Percentiles rank a stretch among this genome's conserved stretches.
Conservation (phyloP, 106 monocot genomes). For the Hemerocallis citrina region DNA sequence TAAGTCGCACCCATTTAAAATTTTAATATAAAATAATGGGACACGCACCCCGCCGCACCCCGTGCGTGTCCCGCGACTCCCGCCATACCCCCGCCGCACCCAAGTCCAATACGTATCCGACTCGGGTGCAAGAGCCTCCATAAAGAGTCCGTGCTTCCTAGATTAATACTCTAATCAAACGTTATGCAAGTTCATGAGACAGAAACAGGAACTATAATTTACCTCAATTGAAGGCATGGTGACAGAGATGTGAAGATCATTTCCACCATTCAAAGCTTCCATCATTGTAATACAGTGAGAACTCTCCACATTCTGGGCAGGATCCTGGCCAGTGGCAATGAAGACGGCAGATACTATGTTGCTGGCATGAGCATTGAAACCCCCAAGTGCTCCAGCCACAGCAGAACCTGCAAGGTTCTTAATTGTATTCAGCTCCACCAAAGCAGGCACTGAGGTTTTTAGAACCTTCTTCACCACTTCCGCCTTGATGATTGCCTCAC, state of each 20-base stretch:
- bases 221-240: slow-evolving; percentile 94
- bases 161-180: no score
- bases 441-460: slow-evolving; percentile 55
- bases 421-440: slow-evolving; percentile 74
- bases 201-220: not conserved
- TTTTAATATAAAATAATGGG: no score
- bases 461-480: slow-evolving; percentile 73
- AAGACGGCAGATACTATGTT: slow-evolving; percentile 75
- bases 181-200: not conserved
- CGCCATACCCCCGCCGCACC: no score
- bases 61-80: no score
- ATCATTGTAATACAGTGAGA: slow-evolving; percentile 97
- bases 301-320: slow-evolving; percentile 96
- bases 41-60: no score
- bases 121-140: no score
- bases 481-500: slow-evolving; percentile 33
- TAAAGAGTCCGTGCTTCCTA: no score
- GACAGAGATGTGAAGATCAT: slow-evolving; percentile 84
- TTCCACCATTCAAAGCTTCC: slow-evolving; percentile 82
- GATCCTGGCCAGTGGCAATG: slow-evolving; percentile 94
- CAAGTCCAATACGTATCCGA: no score
- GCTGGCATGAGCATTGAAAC: slow-evolving; percentile 92
- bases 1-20: no score
- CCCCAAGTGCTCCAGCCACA: slow-evolving; percentile 76
- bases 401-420: slow-evolving; percentile 88